These are phyloP conservation scores for Trichoderma semiorbis DNA, from an alignment of 2,329 filamentous ascomycete genomes.

Conservation along the genomic window DNA sequence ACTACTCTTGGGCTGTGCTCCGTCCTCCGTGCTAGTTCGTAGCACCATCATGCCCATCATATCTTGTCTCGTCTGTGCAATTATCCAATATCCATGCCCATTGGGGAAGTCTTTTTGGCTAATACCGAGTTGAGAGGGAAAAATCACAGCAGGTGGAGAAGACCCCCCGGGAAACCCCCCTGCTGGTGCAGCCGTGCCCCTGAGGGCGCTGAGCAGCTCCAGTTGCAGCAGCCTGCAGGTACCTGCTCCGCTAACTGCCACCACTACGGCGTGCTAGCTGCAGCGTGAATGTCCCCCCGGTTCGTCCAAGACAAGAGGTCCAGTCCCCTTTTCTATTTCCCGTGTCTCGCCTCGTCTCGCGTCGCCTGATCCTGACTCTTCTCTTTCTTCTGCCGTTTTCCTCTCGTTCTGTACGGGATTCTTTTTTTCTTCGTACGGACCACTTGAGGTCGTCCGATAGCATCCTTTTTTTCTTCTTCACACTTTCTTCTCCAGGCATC, in stretches of 20 bases:
- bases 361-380: slow-evolving; percentile 10
- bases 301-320: neutral
- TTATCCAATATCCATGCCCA: slow-evolving; percentile 4
- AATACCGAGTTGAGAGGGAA: slow-evolving; percentile 2
- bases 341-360: slow-evolving; percentile 17
- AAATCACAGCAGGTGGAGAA: slow-evolving; percentile 5
- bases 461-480: neutral
- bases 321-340: slow-evolving; percentile 16
- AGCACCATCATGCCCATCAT: neutral
- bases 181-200: slow-evolving; percentile 10
- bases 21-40: neutral
- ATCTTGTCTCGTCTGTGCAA: neutral
- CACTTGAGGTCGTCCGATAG: slow-evolving; percentile 15
- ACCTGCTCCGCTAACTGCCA: slow-evolving; percentile 6
- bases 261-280: slow-evolving; percentile 9
- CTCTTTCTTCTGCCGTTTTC: slow-evolving; percentile 1
- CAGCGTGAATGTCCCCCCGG: slow-evolving; percentile 14
- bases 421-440: slow-evolving; percentile 14
- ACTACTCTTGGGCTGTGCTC: slow-evolving; percentile 3
- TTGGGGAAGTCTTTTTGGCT: slow-evolving; percentile 13
- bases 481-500: slow-evolving; percentile 3
- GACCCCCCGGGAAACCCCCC: neutral
- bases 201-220: slow-evolving; percentile 13
- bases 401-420: slow-evolving; percentile 15
- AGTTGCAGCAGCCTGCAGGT: slow-evolving; percentile 14